Conservation (phyloP, 2,329 filamentous ascomycete genomes). For the Venturia carpophila region DNA sequence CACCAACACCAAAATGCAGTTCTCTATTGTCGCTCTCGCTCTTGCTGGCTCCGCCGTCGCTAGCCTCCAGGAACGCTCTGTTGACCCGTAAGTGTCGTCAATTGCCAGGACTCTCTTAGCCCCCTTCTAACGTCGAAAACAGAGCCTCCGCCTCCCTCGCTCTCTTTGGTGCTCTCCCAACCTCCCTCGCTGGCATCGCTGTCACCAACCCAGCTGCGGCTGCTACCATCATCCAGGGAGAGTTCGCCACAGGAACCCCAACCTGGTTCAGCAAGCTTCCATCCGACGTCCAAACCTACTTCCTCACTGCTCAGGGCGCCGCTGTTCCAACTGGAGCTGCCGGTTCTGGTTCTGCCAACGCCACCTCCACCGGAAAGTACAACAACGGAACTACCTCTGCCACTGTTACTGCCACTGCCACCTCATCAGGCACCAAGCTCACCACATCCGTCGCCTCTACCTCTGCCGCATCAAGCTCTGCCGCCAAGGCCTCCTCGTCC, state of each 20-base stretch:
- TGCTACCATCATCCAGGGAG: slow-evolving; percentile 35
- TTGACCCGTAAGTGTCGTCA: slow-evolving; percentile 21
- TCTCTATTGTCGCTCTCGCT: slow-evolving; percentile 26
- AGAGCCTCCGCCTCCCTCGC: slow-evolving; percentile 35
- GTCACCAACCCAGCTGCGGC: slow-evolving; percentile 37
- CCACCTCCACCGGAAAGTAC: slow-evolving; percentile 12
- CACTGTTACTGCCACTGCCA: slow-evolving; percentile 11
- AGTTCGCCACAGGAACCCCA: slow-evolving; percentile 38
- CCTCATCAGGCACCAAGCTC: slow-evolving; percentile 22
- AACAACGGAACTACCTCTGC: neutral
- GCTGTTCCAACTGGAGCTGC: slow-evolving; percentile 23
- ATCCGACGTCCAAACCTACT: slow-evolving; percentile 37
- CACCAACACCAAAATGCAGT: slow-evolving; percentile 27
- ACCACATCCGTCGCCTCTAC: slow-evolving; percentile 18
- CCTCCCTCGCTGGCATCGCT: slow-evolving; percentile 33
- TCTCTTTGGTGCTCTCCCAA: slow-evolving; percentile 39
- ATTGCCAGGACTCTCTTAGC: neutral
- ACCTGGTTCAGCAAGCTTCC: slow-evolving; percentile 40
- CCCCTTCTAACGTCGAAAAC: slow-evolving; percentile 1
- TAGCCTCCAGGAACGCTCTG: slow-evolving; percentile 16
- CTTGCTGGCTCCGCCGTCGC: slow-evolving; percentile 28
- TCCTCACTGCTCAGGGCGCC: slow-evolving; percentile 26
- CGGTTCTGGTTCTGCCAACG: slow-evolving; percentile 22
- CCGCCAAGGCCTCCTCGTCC: slow-evolving; percentile 13
- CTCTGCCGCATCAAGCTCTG: slow-evolving; percentile 19